Evolutionary conservation across 1,284 basidiomycete genomes (phyloP), one percentile per base, ranked within the genome.

Genomic region (Neotropicomus parvogracilis): DNA sequence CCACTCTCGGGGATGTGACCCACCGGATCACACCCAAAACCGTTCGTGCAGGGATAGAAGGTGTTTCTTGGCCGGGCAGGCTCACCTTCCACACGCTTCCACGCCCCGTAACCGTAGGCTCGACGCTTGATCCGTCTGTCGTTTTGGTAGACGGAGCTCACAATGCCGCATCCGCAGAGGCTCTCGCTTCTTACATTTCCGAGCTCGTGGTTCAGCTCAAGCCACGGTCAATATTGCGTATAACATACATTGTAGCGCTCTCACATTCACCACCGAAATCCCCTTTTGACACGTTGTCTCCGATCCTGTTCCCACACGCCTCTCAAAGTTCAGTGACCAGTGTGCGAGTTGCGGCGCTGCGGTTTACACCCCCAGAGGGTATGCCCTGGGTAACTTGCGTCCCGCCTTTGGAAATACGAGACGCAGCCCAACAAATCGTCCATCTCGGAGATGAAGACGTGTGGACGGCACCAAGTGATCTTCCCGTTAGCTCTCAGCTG

Each of bases 71-170:
- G 94, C 81, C 80, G 4, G 95, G 95, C 1, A 75, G 95, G 45
- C 78, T 97, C 14, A 88, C 88, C 0, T 97, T 80, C 67, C 74
- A 83, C 57, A 77, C 48, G 68, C 71, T 46, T 76, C 46, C 64
- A 2, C 52, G 48, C 28, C 48, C 61, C 13, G 52, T 64, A 36
- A 59, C 46, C 6, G 38, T 36, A n/a, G 54, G 40, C 12, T 56
- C 41, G 32, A 45, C 42, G 28, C 59, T 33, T 40, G 53, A 63
- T 40, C 62, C 65, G 16, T 55, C 73, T 3, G 60, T 72, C 6
- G 69, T 94, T 6, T 75, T 99, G 7, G 85, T 88, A 2, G 97
- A 99, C 62, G 97, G 97, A 4, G 95, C 97, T 1, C 97, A 99
- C 66, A 99, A 99, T 62, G 72, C 83, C n/a, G 84, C 89, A 6